phyloP scores from a whole-genome alignment of 345 rosid species.

The Eutrema heterophyllum region DNA sequence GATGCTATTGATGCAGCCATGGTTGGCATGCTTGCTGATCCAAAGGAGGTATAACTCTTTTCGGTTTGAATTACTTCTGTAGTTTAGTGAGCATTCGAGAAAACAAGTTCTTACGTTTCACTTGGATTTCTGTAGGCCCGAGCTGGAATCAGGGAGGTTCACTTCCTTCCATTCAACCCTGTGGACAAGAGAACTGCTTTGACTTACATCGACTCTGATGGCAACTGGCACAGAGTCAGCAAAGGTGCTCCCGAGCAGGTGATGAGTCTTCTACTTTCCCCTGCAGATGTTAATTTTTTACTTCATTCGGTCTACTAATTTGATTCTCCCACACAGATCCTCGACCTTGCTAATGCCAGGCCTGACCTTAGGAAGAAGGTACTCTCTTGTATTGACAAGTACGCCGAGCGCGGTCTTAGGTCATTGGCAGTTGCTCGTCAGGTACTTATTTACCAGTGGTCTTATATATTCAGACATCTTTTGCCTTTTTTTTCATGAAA shows the following conservation, averaged over 20 bases:
- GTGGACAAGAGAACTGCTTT: slow-evolving; percentile 62
- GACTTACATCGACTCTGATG: slow-evolving; percentile 45
- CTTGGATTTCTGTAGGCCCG: slow-evolving; percentile 35
- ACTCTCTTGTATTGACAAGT: slow-evolving; percentile 62
- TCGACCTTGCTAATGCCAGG: slow-evolving; percentile 40
- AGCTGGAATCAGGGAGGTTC: slow-evolving; percentile 48
- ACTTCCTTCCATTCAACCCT: slow-evolving; percentile 56
- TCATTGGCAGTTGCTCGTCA: slow-evolving; percentile 85
- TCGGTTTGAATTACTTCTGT: slow-evolving; percentile 3
- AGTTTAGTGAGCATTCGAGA: not conserved
- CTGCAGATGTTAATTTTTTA: not conserved
- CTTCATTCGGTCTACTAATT: slow-evolving; percentile 6
- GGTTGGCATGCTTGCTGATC: slow-evolving; percentile 47
- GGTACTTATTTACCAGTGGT: slow-evolving; percentile 34
- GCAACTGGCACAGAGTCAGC: slow-evolving; percentile 60
- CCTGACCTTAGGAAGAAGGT: slow-evolving; percentile 61
- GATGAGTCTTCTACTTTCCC: slow-evolving; percentile 3
- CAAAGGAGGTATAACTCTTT: slow-evolving; percentile 32
- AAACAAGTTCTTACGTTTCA: slow-evolving; percentile 12
- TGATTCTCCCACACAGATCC: slow-evolving; percentile 32
- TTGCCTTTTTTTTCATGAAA: not conserved
- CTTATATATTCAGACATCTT: not conserved
- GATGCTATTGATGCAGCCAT: slow-evolving; percentile 47
- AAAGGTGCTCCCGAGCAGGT: slow-evolving; percentile 61
- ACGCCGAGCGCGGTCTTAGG: slow-evolving; percentile 86